These are phyloP conservation scores for Puccinellia tenuiflora DNA, from an alignment of 176 grass and related monocot genomes.

Conservation along the genomic window DNA sequence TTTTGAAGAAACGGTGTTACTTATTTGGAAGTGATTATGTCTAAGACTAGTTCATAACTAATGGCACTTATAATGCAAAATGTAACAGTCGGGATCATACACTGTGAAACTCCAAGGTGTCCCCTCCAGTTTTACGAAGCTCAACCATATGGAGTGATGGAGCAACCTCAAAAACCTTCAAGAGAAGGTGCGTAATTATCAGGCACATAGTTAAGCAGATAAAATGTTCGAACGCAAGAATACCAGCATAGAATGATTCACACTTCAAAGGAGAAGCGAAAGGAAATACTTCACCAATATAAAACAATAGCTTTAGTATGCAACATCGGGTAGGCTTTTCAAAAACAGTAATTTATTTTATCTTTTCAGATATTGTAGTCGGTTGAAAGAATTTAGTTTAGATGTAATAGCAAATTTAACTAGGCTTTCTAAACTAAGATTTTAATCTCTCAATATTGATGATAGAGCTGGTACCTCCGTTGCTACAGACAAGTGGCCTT, in stretches of 20 bases:
- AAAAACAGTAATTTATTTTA: background rate
- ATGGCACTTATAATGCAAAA: background rate
- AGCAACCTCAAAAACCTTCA: conserved; percentile 97
- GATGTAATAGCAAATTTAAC: background rate
- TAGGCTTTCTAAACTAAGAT: too few species aligned
- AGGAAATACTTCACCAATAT: background rate
- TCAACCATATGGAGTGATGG: conserved; percentile 94
- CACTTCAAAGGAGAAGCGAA: background rate
- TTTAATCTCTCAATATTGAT: background rate
- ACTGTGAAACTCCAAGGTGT: conserved; percentile 95
- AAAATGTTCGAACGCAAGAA: background rate
- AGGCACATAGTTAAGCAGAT: background rate
- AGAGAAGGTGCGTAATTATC: background rate
- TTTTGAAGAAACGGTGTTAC: background rate
- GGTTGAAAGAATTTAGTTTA: background rate
- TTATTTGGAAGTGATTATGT: background rate
- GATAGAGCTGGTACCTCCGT: conserved; percentile 46
- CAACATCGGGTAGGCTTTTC: background rate
- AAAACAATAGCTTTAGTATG: background rate
- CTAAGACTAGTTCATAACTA: background rate
- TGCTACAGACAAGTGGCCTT: conserved; percentile 88
- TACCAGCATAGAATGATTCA: background rate
- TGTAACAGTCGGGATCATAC: conserved; percentile 27
- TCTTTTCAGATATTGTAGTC: background rate
- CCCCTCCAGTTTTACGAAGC: conserved; percentile 93